Evolutionary conservation across 345 rosid species (phyloP).

Genomic region (Euclidium syriacum): DNA sequence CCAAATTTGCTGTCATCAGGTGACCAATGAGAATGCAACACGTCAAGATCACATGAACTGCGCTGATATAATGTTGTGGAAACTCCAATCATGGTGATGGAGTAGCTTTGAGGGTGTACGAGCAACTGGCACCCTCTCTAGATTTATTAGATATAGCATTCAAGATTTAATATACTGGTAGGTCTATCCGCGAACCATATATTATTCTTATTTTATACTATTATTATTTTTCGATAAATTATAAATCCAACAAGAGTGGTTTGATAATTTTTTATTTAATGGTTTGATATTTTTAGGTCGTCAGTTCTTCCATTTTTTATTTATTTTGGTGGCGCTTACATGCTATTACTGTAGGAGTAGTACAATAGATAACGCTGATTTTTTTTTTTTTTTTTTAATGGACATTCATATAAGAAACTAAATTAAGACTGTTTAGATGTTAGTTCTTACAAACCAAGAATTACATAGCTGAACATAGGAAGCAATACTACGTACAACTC

Average conservation of each 20-base stretch:
- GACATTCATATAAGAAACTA: too few species aligned
- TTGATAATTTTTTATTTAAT: conserved; percentile 3
- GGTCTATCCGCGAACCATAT: conserved; percentile 33
- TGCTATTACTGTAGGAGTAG: background rate
- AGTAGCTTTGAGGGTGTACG: conserved; percentile 24
- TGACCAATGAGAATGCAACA: conserved; percentile 9
- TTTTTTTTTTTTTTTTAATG: too few species aligned
- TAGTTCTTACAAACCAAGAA: too few species aligned
- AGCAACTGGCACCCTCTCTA: conserved; percentile 22
- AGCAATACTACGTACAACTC: too few species aligned
- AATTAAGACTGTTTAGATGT: too few species aligned
- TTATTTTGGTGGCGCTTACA: background rate
- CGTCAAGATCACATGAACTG: conserved; percentile 10
- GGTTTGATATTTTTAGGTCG: background rate
- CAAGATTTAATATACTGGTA: conserved; percentile 23
- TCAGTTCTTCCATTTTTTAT: background rate
- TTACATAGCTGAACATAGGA: too few species aligned
- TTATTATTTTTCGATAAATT: background rate
- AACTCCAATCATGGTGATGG: conserved; percentile 29
- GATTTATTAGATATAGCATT: conserved; percentile 23
- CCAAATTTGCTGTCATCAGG: conserved; percentile 27
- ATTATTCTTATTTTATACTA: background rate
- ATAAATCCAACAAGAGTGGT: conserved; percentile 15
- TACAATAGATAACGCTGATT: too few species aligned
- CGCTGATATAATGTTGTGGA: conserved; percentile 20